Conservation (phyloP, 306 rosid genomes). For the Vigna mungo region DNA sequence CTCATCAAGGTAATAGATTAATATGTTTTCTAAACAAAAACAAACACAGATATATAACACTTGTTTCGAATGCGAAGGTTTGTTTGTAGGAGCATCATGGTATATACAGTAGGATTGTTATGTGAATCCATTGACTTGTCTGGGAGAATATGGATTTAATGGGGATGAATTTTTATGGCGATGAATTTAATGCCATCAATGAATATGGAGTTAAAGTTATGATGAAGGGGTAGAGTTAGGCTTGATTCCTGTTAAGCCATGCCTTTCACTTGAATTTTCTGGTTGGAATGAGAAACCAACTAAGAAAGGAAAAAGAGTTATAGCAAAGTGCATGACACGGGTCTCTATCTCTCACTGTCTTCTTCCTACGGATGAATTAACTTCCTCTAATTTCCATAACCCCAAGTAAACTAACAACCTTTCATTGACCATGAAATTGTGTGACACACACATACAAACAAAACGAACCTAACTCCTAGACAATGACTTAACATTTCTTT, state of each 20-base stretch:
- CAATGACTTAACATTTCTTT: background rate
- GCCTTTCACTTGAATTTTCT: constrained; percentile 51
- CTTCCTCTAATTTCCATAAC: constrained; percentile 37
- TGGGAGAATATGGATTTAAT: background rate
- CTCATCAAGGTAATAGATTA: constrained; percentile 73
- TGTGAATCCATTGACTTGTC: constrained; percentile 41
- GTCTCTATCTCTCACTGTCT: constrained; percentile 48
- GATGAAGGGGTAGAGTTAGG: constrained; percentile 63
- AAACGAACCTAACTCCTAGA: constrained; percentile 26
- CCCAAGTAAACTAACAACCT: constrained; percentile 36
- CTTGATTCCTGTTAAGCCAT: constrained; percentile 57
- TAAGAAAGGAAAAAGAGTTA: constrained; percentile 39
- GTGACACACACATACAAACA: constrained; percentile 2
- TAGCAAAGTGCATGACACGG: constrained; percentile 53
- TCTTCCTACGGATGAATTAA: constrained; percentile 26
- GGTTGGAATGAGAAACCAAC: constrained; percentile 40
- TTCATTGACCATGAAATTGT: constrained; percentile 36
- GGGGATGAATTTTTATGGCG: background rate
- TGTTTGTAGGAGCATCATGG: no score
- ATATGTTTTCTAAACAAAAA: no score
- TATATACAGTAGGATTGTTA: no score
- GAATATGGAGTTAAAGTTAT: constrained; percentile 52
- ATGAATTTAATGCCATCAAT: constrained; percentile 47
- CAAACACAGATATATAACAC: no score
- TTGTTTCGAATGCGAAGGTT: background rate